These are phyloP conservation scores for Crithidia mellificae DNA, from an alignment of 208 protist genomes.

Conservation along the genomic window DNA sequence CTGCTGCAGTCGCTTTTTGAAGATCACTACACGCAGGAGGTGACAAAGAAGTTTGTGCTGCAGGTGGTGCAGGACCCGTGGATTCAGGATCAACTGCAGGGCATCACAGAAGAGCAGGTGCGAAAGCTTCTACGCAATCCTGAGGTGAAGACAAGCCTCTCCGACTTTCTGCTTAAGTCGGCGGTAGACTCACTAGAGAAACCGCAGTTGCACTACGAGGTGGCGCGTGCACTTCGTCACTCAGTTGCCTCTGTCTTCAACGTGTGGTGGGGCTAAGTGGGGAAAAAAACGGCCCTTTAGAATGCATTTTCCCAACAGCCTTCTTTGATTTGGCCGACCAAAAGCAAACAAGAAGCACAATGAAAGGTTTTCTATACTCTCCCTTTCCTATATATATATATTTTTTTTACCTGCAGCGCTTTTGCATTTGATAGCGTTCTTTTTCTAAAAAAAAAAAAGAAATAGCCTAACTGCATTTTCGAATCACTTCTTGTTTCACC, in stretches of 20 bases:
- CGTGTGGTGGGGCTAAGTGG: no score
- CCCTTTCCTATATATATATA: no score
- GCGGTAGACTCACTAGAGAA: conserved; percentile 51
- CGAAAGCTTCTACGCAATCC: conserved; percentile 60
- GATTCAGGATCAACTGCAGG: conserved; percentile 82
- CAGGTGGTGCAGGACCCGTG: conserved; percentile 80
- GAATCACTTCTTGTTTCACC: no score
- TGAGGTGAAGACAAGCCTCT: conserved; percentile 54
- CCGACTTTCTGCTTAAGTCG: conserved; percentile 61
- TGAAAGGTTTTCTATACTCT: no score
- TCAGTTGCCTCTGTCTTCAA: conserved; percentile 50
- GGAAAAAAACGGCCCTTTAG: conserved; percentile 2
- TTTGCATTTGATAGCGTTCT: no score
- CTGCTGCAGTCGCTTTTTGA: conserved; percentile 85
- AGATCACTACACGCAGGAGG: conserved; percentile 91
- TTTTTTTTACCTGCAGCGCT: no score
- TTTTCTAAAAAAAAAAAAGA: no score
- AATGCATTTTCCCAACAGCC: no score
- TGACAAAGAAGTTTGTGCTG: conserved; percentile 91
- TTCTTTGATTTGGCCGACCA: no score
- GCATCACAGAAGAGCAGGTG: conserved; percentile 77
- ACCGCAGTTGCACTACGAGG: conserved; percentile 63
- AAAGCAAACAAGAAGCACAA: no score
- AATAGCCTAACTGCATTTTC: no score
- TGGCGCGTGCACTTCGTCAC: conserved; percentile 59